Percentiles rank a stretch among this genome's conserved stretches.
Evolutionary conservation across 2,329 filamentous ascomycete species (phyloP).

Genomic region (Colletotrichum lini): DNA sequence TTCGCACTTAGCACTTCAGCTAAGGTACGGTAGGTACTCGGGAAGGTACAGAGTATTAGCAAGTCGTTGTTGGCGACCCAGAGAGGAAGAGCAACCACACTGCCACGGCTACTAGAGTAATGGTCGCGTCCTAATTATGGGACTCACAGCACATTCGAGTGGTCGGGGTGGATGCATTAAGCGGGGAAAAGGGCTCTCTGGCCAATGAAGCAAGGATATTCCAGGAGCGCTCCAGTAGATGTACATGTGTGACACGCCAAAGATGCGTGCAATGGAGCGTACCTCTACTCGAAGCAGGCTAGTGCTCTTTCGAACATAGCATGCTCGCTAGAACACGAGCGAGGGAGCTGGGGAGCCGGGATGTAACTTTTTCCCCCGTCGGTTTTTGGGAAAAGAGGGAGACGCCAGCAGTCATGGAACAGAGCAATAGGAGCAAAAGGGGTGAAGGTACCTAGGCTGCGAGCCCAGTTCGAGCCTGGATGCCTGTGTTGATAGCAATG

Average conservation of each 20-base stretch:
- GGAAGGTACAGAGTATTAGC: constrained; percentile 11
- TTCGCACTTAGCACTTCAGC: constrained; percentile 25
- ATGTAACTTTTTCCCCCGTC: constrained; percentile 13
- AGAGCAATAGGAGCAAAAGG: neutral
- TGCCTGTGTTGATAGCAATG: too few relatives aligned
- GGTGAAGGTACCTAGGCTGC: neutral
- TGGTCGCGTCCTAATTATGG: constrained; percentile 30
- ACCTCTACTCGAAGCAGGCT: constrained; percentile 35
- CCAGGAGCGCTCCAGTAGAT: constrained; percentile 14
- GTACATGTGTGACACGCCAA: constrained; percentile 39
- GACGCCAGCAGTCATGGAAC: neutral
- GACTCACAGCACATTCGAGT: constrained; percentile 14
- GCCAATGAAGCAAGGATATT: constrained; percentile 27
- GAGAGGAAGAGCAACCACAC: neutral
- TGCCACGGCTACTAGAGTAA: neutral
- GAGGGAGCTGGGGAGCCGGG: constrained; percentile 36
- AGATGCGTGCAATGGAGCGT: constrained; percentile 25
- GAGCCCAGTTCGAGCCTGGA: neutral
- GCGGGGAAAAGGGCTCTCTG: constrained; percentile 37
- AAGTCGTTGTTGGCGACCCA: constrained; percentile 11
- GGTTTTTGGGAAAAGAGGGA: constrained; percentile 14
- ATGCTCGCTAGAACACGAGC: constrained; percentile 38
- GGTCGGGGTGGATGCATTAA: constrained; percentile 29
- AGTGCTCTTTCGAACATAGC: constrained; percentile 19
- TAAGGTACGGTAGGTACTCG: constrained; percentile 7